Evolutionary conservation across 2,329 filamentous ascomycete genomes (phyloP), one percentile per base, ranked within the genome.

Genomic region (Sphaceloma murrayae): DNA sequence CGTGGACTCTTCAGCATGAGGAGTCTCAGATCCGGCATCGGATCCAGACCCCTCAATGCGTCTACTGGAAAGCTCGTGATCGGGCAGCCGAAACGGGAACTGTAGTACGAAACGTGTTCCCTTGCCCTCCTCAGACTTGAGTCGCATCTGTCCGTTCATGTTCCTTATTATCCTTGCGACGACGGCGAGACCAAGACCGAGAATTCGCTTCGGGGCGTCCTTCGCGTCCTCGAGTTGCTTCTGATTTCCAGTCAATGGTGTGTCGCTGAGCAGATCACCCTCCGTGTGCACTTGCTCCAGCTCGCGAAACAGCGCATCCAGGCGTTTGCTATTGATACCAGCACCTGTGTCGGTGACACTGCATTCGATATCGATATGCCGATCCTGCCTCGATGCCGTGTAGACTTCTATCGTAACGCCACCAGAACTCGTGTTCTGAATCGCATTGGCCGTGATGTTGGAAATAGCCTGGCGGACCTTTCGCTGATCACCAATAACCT

Each of bases 121-220:
- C 53, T 81, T 83, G 2, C 82, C 82, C 57, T 82, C 74, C 54
- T 91, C 85, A 0, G 86, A 94, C 55, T 87, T 89, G 1, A 94
- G 65, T 1, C 85, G 77, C 21, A 94, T 62, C 55, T 94, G 87
- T 0, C 87, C 88, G 47, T 89, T 81, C 84, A 94, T 91, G 56
- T 87, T 94, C n/a, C 80, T 76, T 22, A 94, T 72, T 26, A 86
- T 85, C 27, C 87, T 77, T 11, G 85, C 83, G n/a, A 94, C 87
- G 9, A 93, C 72, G 0, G 87, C 87, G n/a, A 94, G 70, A 0
- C 87, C 88, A 7, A 94, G 72, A 0, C 88, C 88, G 1, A 94
- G 63, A 0, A 78, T 78, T 7, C 67, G 64, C 43, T 66, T 66
- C 5, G 63, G 56, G 2, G 49, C 43, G 10, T 52, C 52, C 3